Conservation (phyloP, 192 early-diverging fungal genomes). For the Dissophora ornata region DNA sequence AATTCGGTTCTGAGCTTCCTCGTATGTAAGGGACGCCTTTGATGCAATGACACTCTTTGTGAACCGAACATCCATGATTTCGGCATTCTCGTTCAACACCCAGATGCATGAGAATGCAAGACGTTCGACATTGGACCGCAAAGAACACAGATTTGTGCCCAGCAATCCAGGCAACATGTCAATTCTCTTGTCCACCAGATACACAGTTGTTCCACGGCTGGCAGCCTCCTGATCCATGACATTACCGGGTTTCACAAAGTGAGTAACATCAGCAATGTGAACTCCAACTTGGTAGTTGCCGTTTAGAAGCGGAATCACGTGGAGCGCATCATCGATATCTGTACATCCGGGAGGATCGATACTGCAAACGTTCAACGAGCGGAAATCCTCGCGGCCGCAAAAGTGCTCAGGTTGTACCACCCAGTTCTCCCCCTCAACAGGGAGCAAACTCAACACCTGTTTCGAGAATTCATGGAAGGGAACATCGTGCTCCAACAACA, state of each 20-base stretch:
- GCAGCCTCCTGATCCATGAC: conserved; percentile 90
- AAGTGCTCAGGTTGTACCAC: conserved; percentile 78
- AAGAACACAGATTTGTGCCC: conserved; percentile 80
- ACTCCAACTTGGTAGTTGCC: conserved; percentile 91
- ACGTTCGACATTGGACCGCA: conserved; percentile 89
- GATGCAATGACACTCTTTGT: conserved; percentile 91
- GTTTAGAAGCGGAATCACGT: conserved; percentile 81
- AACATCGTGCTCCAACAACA: conserved; percentile 96
- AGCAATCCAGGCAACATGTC: conserved; percentile 95
- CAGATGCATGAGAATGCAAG: conserved; percentile 93
- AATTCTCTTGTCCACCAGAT: conserved; percentile 89
- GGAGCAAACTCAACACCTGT: conserved; percentile 85
- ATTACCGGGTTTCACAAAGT: conserved; percentile 86
- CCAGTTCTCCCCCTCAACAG: conserved; percentile 90
- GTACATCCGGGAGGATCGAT: conserved; percentile 99
- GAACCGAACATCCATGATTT: conserved; percentile 82
- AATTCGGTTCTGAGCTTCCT: conserved; percentile 91
- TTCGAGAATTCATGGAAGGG: conserved; percentile 93
- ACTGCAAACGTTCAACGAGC: conserved; percentile 88
- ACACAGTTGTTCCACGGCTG: conserved; percentile 91
- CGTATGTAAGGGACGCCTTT: conserved; percentile 93
- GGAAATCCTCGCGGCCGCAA: conserved; percentile 81
- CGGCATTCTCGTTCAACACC: conserved; percentile 71
- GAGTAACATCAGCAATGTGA: conserved; percentile 97
- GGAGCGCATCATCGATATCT: conserved; percentile 99